Percentiles rank a stretch among this genome's conserved stretches.
These are phyloP conservation scores for Trichophyton equinum DNA, from an alignment of 2,329 filamentous ascomycete species.

Conservation along the genomic window DNA sequence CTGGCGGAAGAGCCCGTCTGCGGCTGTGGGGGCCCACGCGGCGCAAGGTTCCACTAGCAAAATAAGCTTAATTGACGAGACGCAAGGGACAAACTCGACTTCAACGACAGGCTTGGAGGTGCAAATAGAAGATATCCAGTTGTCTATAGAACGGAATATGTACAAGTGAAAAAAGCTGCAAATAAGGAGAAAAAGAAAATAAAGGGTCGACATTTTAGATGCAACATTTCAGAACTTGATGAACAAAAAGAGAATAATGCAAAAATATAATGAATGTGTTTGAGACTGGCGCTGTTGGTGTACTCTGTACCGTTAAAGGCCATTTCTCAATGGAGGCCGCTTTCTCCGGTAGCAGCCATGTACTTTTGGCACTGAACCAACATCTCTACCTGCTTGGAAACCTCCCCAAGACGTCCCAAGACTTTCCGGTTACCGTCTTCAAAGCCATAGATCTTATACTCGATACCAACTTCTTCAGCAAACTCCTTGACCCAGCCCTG, in stretches of 20 bases:
- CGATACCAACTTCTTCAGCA: constrained; percentile 70
- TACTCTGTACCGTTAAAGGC: no score
- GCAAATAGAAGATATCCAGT: neutral
- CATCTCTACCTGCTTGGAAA: constrained; percentile 61
- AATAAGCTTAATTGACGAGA: neutral
- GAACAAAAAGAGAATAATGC: neutral
- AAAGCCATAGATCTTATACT: constrained; percentile 76
- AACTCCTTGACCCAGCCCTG: constrained; percentile 70
- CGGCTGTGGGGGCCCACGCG: neutral
- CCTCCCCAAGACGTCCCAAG: constrained; percentile 58
- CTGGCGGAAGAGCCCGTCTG: neutral
- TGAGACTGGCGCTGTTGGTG: no score
- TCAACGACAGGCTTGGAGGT: neutral
- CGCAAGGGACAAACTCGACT: neutral
- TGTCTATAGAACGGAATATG: neutral
- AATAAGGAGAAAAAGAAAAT: neutral
- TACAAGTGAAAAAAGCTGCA: neutral
- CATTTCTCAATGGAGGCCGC: neutral
- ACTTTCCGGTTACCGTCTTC: constrained; percentile 66
- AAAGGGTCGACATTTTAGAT: neutral
- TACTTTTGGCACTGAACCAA: constrained; percentile 47
- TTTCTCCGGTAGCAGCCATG: constrained; percentile 2
- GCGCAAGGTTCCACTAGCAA: constrained; percentile 1
- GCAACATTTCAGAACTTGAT: neutral
- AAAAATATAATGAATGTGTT: neutral